These are phyloP conservation scores for Coelastrella sp. DNA, from an alignment of 139 green algal species.

Conservation along the genomic window DNA sequence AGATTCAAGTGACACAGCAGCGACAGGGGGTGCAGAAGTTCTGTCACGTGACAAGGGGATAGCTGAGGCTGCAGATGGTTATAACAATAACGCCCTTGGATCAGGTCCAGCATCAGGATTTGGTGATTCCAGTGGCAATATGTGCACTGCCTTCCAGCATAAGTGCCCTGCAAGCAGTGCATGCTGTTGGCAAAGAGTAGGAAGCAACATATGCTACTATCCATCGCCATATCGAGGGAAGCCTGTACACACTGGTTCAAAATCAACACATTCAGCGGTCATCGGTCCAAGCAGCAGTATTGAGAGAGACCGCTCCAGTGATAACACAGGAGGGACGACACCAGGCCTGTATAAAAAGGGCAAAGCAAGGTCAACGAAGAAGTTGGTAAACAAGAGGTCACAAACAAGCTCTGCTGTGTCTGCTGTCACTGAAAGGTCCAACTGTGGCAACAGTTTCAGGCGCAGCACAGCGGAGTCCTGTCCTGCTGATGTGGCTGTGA, in stretches of 20 bases:
- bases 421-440: not conserved
- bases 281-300: too few relatives aligned
- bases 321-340: not conserved
- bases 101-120: not conserved
- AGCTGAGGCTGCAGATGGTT: too few relatives aligned
- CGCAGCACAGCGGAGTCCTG: not conserved
- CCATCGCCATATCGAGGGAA: conserved; percentile 32
- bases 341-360: not conserved
- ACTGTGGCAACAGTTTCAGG: not conserved
- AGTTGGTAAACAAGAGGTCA: not conserved
- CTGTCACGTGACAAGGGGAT: too few relatives aligned
- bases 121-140: too few relatives aligned
- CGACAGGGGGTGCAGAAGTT: not conserved
- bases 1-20: not conserved
- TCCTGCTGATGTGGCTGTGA: not conserved
- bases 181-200: conserved; percentile 6
- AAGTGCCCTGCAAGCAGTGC: not conserved
- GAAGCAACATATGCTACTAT: conserved; percentile 21
- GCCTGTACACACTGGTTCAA: too few relatives aligned
- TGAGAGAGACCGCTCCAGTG: too few relatives aligned
- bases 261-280: too few relatives aligned
- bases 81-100: too few relatives aligned
- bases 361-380: not conserved
- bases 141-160: not conserved
- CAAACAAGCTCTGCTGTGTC: not conserved